Conservation (phyloP, 2,329 filamentous ascomycete genomes). For the Curvularia sp. region DNA sequence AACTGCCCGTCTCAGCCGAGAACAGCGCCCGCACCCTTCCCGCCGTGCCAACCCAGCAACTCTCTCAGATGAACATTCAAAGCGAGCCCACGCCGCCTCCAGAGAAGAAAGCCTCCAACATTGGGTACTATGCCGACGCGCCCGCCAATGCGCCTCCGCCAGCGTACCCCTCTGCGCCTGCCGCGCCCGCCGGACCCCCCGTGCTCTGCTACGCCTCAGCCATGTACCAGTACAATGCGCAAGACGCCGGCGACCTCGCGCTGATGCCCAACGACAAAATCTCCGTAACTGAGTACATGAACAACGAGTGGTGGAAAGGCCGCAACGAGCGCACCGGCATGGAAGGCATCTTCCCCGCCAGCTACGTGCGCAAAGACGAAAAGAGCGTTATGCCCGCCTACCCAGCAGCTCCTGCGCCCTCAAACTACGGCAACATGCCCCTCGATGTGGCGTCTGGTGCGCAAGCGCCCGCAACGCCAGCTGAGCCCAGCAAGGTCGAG, state of each 20-base stretch:
- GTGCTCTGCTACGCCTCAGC: slow-evolving; percentile 77
- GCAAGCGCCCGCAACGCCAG: slow-evolving; percentile 39
- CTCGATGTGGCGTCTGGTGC: slow-evolving; percentile 73
- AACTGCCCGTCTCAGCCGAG: slow-evolving; percentile 78
- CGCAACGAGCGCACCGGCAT: slow-evolving; percentile 80
- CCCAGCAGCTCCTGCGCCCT: slow-evolving; percentile 52
- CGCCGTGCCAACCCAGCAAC: slow-evolving; percentile 42
- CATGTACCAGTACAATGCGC: slow-evolving; percentile 81
- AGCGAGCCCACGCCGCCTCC: slow-evolving; percentile 38
- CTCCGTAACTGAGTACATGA: slow-evolving; percentile 89
- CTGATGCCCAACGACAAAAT: slow-evolving; percentile 83
- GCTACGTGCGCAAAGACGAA: slow-evolving; percentile 78
- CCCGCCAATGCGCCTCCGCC: slow-evolving; percentile 54
- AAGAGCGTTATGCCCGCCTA: slow-evolving; percentile 57
- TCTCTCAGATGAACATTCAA: slow-evolving; percentile 44
- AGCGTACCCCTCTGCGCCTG: slow-evolving; percentile 55
- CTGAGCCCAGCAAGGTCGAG: slow-evolving; percentile 68
- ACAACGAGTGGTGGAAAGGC: slow-evolving; percentile 96
- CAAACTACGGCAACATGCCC: slow-evolving; percentile 75
- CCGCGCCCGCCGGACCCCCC: slow-evolving; percentile 57
- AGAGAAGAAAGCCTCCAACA: slow-evolving; percentile 50
- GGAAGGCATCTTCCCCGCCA: slow-evolving; percentile 95
- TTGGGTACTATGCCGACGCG: slow-evolving; percentile 51
- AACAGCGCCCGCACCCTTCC: slow-evolving; percentile 56
- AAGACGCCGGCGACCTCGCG: slow-evolving; percentile 81